A percentile compares a stretch with the other conserved stretches of the same genome.
Evolutionary conservation across 257 asterid genomes (phyloP).

Genomic region (Fraxinus anomala): DNA sequence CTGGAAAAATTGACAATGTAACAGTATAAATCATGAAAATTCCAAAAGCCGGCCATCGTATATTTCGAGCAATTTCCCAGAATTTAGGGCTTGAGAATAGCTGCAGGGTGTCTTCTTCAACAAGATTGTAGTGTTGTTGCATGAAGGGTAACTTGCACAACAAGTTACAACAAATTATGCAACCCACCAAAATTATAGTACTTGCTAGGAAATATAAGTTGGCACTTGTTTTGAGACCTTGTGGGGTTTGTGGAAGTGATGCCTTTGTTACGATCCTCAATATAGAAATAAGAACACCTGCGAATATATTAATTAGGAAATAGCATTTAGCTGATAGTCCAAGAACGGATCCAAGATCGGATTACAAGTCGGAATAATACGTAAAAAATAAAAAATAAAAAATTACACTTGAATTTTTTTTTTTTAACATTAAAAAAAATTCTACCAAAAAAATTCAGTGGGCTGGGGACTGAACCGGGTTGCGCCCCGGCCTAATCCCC

Average conservation of each 20-base stretch:
- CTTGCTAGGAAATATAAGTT: constrained; percentile 60
- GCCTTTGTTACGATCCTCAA: constrained; percentile 72
- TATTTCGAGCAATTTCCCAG: constrained; percentile 35
- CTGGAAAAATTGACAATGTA: constrained; percentile 76
- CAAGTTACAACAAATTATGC: constrained; percentile 62
- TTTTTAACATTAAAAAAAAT: too few relatives aligned
- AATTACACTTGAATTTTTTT: too few relatives aligned
- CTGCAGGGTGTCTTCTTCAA: constrained; percentile 13
- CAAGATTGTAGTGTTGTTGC: constrained; percentile 43
- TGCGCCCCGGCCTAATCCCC: too few relatives aligned
- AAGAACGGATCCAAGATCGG: too few relatives aligned
- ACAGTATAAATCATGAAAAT: constrained; percentile 61
- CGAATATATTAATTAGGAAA: neutral
- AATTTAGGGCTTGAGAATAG: constrained; percentile 31
- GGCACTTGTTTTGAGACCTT: constrained; percentile 69
- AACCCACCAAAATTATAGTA: constrained; percentile 40
- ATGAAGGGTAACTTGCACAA: constrained; percentile 53
- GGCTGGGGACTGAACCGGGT: too few relatives aligned
- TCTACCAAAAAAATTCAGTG: too few relatives aligned
- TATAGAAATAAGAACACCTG: constrained; percentile 65
- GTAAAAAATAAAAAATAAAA: too few relatives aligned
- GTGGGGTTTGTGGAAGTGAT: constrained; percentile 67
- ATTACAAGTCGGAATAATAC: too few relatives aligned
- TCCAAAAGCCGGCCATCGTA: constrained; percentile 65
- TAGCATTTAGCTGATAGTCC: too few relatives aligned